Evolutionary conservation across 768 basidiomycete species (phyloP).

Genomic region (Russula sp.): DNA sequence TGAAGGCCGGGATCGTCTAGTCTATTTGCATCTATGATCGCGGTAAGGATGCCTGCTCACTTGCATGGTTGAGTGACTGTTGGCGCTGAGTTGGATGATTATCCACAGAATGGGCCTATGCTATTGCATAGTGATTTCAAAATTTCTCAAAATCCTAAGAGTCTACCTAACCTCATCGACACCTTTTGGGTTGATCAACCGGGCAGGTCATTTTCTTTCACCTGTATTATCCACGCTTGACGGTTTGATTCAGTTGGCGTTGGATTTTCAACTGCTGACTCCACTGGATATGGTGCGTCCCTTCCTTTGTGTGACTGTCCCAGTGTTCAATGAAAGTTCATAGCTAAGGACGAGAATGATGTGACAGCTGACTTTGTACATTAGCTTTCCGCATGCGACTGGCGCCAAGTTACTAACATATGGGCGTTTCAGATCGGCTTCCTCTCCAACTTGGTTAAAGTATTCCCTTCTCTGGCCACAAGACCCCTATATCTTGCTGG

Average conservation of each 20-base stretch:
- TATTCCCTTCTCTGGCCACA: slow-evolving; percentile 61
- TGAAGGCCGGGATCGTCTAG: slow-evolving; percentile 64
- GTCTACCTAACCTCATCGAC: slow-evolving; percentile 58
- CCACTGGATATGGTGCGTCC: slow-evolving; percentile 49
- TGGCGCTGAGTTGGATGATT: not conserved
- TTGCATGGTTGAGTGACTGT: not conserved
- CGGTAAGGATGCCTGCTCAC: slow-evolving; percentile 30
- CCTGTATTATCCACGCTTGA: not conserved
- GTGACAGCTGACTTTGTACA: slow-evolving; percentile 20
- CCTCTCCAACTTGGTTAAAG: slow-evolving; percentile 61
- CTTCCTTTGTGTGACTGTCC: not conserved
- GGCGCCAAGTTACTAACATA: not conserved
- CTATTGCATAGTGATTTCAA: slow-evolving; percentile 48
- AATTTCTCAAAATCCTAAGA: slow-evolving; percentile 45
- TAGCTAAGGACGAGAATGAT: slow-evolving; percentile 35
- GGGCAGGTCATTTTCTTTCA: slow-evolving; percentile 24
- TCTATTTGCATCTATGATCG: slow-evolving; percentile 56
- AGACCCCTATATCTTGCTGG: slow-evolving; percentile 66
- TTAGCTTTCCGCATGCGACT: not conserved
- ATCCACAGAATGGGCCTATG: slow-evolving; percentile 61
- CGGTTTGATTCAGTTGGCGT: slow-evolving; percentile 39
- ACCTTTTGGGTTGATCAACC: slow-evolving; percentile 74
- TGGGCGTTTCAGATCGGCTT: slow-evolving; percentile 53
- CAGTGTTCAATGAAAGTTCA: not conserved
- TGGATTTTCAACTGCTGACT: slow-evolving; percentile 61